These are phyloP conservation scores for Hydnum rufescens DNA, from an alignment of 768 basidiomycete genomes.

Conservation along the genomic window DNA sequence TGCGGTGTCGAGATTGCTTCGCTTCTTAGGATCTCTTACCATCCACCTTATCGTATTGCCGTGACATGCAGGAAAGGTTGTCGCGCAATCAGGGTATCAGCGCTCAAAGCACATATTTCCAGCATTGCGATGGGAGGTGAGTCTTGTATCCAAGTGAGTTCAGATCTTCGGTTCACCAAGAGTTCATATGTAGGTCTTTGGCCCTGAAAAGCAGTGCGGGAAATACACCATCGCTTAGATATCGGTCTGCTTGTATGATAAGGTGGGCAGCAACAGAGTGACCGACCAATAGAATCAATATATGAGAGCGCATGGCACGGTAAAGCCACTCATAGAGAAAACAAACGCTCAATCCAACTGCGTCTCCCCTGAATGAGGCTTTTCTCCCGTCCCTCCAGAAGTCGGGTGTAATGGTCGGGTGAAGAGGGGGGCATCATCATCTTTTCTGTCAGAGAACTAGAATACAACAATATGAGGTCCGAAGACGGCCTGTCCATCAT, in stretches of 20 bases:
- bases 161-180: not conserved
- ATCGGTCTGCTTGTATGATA: not conserved
- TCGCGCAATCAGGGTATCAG: constrained; percentile 88
- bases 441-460: too few species aligned
- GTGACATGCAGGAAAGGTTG: constrained; percentile 89
- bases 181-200: constrained; percentile 42
- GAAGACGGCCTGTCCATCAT: not conserved
- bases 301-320: not conserved
- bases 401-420: not conserved
- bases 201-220: constrained; percentile 85
- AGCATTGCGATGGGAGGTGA: constrained; percentile 85
- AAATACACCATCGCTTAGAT: constrained; percentile 56
- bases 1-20: constrained; percentile 34
- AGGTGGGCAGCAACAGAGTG: not conserved
- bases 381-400: not conserved
- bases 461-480: not conserved
- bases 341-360: not conserved
- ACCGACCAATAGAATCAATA: not conserved
- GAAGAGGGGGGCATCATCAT: not conserved
- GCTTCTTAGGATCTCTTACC: not conserved
- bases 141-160: constrained; percentile 14
- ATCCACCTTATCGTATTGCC: constrained; percentile 5
- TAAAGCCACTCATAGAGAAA: not conserved
- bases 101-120: constrained; percentile 97
- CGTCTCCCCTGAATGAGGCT: not conserved